Evolutionary conservation across 2,329 filamentous ascomycete genomes (phyloP), one percentile per base, ranked within the genome.

Genomic region (Dryadomyces quercus-mongolicae): DNA sequence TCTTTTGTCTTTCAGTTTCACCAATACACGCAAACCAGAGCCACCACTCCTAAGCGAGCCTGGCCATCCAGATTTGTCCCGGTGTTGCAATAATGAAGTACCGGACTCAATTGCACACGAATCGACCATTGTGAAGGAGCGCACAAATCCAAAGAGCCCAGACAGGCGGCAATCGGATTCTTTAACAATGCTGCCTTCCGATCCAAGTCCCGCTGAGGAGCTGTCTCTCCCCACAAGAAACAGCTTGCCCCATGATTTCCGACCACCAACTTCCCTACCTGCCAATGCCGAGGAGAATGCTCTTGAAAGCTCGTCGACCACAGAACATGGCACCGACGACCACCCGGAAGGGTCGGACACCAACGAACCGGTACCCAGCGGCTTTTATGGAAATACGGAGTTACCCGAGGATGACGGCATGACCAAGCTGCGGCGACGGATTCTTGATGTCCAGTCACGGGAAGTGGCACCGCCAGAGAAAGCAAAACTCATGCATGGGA

Each of bases 321-420:
- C n/a, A 5, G 21, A 16, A 15, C 15, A 10, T 31, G 36, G n/a
- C 15, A 15, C 40, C 22, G 31, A 25, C 1, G 46, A 13, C 36
- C 2, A 10, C 4, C 46, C 6, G 1, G 16, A 31, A 42, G 25
- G 18, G 21, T 20, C 15, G 7, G n/a, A 20, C 5, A 25, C 40
- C 8, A 47, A 49, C 15, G 43, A 13, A 8, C 49, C 57, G 1
- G 45, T 56, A 13, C 56, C 56, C 10, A 13, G 53, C 1, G 55
- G 40, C 1, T 56, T 62, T 55, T 62, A 60, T 49, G 65, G 64
- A 15, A 65, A 62, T 43, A 68, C 43, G 59, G 61, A 65, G 44
- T 65, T 89, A 44, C 86, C 87, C 1, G 88, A 85, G 64, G 85
- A 92, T 63, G 88, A 93, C 72, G 88, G 88, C 47, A 91, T 88